phyloP scores from a whole-genome alignment of 1,284 basidiomycete genomes.

The Pseudozyma sp. region DNA sequence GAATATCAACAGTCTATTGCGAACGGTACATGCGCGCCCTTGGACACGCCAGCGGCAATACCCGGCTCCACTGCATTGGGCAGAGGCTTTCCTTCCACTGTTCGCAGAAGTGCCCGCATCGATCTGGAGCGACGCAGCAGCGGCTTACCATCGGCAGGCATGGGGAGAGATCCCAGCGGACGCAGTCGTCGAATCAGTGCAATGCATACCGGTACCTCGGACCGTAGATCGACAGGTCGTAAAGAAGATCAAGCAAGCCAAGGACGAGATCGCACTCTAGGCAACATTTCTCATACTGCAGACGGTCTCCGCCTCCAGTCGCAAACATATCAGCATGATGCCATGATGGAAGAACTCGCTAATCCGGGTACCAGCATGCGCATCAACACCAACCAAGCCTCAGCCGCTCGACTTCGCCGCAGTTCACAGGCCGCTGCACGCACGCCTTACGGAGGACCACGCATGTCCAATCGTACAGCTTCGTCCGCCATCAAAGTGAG shows the following conservation, averaged over 20 bases:
- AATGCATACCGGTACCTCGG: conserved; percentile 35
- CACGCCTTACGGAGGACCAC: conserved; percentile 45
- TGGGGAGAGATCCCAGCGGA: conserved; percentile 49
- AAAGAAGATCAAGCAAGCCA: conserved; percentile 29
- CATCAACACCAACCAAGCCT: conserved; percentile 17
- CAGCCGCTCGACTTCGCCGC: conserved; percentile 34
- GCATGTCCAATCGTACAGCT: conserved; percentile 29
- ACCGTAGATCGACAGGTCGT: conserved; percentile 34
- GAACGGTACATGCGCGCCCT: conserved; percentile 8
- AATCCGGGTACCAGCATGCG: conserved; percentile 30
- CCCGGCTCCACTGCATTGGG: conserved; percentile 15
- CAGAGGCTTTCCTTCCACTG: conserved; percentile 32
- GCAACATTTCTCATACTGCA: conserved; percentile 48
- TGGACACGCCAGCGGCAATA: conserved; percentile 16
- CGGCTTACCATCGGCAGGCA: conserved; percentile 22
- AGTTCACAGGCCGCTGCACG: conserved; percentile 44
- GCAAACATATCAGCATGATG: conserved; percentile 32
- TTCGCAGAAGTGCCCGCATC: conserved; percentile 32
- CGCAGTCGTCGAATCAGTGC: conserved; percentile 50
- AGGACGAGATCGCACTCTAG: conserved; percentile 41
- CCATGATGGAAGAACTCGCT: conserved; percentile 43
- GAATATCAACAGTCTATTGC: conserved; percentile 3
- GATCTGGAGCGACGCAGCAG: conserved; percentile 43
- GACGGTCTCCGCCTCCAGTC: conserved; percentile 49
- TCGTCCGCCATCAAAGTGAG: conserved; percentile 27